phyloP scores from a whole-genome alignment of 257 asterid species.

The Solanum corneliomulleri region DNA sequence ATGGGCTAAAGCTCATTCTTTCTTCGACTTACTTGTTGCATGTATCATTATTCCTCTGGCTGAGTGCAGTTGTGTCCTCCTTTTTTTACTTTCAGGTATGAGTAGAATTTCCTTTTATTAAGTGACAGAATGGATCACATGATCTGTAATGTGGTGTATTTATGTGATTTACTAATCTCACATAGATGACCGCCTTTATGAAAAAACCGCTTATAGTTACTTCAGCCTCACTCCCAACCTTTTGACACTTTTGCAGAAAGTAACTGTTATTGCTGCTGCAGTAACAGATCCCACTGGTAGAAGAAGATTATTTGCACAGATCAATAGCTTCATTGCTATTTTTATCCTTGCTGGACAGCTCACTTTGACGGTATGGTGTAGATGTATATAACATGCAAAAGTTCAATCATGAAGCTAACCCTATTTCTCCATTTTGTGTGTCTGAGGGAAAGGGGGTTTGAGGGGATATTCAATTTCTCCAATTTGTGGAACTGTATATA shows the following conservation, averaged over 20 bases:
- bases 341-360: conserved; percentile 95
- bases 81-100: conserved; percentile 96
- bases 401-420: background rate
- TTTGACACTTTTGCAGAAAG: conserved; percentile 62
- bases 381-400: background rate
- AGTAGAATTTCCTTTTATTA: background rate
- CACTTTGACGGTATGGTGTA: conserved; percentile 60
- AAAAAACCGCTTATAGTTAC: background rate
- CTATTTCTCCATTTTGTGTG: background rate
- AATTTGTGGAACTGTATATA: background rate
- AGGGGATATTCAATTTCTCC: background rate
- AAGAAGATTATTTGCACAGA: conserved; percentile 77
- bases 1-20: conserved; percentile 75
- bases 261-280: conserved; percentile 69
- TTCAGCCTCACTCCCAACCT: background rate
- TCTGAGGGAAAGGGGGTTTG: background rate
- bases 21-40: conserved; percentile 72
- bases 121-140: background rate
- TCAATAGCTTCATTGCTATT: conserved; percentile 91
- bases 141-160: background rate
- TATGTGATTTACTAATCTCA: background rate
- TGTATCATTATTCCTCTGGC: conserved; percentile 87
- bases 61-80: conserved; percentile 84
- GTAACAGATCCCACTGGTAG: conserved; percentile 73
- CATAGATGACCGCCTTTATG: background rate